phyloP scores from a whole-genome alignment of 202 grass and related monocot genomes.

The Schoenoplectus tabernaemontani region DNA sequence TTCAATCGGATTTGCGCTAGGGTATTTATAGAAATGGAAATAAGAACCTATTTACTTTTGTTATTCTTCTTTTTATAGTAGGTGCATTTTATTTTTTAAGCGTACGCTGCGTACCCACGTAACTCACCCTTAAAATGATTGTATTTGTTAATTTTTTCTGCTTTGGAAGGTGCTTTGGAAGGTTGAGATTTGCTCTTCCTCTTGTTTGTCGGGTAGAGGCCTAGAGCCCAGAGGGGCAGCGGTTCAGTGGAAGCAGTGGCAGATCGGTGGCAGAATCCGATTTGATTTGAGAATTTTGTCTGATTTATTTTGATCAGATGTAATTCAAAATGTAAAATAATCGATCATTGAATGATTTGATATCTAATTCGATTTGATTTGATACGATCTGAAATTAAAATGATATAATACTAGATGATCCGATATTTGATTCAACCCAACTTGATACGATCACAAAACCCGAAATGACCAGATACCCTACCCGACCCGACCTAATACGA shows the following conservation, averaged over 20 bases:
- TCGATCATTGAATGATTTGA: too few species aligned
- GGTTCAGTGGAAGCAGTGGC: neutral
- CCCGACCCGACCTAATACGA: too few species aligned
- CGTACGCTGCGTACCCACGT: neutral
- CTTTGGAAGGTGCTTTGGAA: neutral
- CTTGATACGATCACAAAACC: too few species aligned
- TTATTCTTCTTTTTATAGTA: neutral
- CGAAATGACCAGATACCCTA: too few species aligned
- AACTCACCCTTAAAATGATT: neutral
- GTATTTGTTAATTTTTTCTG: neutral
- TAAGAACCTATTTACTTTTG: neutral
- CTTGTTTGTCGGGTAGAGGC: too few species aligned
- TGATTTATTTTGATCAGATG: too few species aligned
- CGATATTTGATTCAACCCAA: too few species aligned
- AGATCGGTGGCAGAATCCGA: neutral
- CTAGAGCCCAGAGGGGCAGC: neutral
- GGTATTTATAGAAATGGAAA: slow-evolving; percentile 13
- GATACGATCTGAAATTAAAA: too few species aligned
- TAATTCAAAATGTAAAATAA: too few species aligned
- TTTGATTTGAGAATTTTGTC: neutral
- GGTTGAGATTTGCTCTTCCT: neutral
- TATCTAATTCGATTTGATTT: too few species aligned
- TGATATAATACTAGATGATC: too few species aligned
- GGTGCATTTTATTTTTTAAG: neutral
- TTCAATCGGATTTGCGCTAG: neutral